A percentile compares a stretch with the other conserved stretches of the same genome.
Conservation (phyloP, 805 yeast species). For the Candida xiaguanensis region DNA sequence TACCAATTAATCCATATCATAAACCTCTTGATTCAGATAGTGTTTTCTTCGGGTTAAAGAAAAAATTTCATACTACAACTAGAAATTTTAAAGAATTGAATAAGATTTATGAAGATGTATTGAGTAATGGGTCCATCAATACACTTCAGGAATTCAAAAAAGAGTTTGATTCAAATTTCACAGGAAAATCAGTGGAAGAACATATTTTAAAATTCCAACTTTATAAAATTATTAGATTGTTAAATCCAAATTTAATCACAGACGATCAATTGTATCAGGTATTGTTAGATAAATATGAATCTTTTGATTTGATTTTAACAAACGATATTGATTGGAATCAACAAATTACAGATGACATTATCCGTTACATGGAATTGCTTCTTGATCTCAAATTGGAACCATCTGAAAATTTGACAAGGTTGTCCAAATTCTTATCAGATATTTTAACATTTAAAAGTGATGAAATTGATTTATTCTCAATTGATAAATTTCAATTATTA, state of each 20-base stretch:
- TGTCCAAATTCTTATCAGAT: conserved; percentile 25
- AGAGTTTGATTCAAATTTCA: conserved; percentile 15
- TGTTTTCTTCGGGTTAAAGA: conserved; percentile 43
- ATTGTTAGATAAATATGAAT: conserved; percentile 26
- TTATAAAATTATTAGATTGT: conserved; percentile 24
- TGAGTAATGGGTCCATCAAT: neutral
- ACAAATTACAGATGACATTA: conserved; percentile 25
- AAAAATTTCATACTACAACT: conserved; percentile 36
- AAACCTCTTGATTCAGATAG: conserved; percentile 20
- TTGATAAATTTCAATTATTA: conserved; percentile 29
- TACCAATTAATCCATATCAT: neutral
- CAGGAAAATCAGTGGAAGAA: conserved; percentile 13
- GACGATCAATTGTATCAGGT: conserved; percentile 22
- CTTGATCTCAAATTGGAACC: conserved; percentile 20
- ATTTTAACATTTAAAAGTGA: conserved; percentile 24
- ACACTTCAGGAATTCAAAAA: neutral
- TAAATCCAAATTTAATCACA: conserved; percentile 20
- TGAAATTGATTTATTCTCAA: conserved; percentile 19
- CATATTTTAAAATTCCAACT: conserved; percentile 19
- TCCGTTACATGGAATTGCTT: conserved; percentile 28
- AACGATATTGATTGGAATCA: conserved; percentile 6
- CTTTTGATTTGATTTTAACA: conserved; percentile 12
- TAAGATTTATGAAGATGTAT: conserved; percentile 1
- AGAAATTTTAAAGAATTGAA: conserved; percentile 5
- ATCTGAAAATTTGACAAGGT: conserved; percentile 19